A percentile compares a stretch with the other conserved stretches of the same genome.
Conservation (phyloP, 768 basidiomycete genomes). For the Pisolithus orientalis region DNA sequence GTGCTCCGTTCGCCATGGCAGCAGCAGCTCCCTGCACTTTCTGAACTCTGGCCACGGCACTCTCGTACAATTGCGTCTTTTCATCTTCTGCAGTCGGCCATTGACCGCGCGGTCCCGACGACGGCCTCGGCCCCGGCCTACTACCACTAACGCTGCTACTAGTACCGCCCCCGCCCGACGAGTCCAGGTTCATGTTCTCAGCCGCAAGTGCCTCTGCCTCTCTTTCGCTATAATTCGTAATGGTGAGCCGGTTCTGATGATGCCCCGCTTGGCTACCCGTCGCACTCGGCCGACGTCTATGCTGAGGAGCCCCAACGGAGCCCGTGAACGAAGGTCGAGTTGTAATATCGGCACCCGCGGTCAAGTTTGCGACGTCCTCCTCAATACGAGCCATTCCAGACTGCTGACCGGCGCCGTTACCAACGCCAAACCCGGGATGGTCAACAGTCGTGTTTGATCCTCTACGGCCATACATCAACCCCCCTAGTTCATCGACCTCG, state of each 20-base stretch:
- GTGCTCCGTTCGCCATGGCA: constrained; percentile 19
- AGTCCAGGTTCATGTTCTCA: constrained; percentile 20
- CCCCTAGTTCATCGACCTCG: constrained; percentile 19
- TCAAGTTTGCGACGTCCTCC: constrained; percentile 13
- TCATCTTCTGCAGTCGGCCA: constrained; percentile 40
- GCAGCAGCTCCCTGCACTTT: constrained; percentile 30
- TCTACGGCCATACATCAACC: constrained; percentile 8
- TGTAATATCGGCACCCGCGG: not conserved
- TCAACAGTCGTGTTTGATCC: constrained; percentile 16
- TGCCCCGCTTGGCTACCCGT: not conserved
- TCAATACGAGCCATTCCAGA: constrained; percentile 20
- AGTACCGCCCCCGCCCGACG: not conserved
- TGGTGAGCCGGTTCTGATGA: constrained; percentile 32
- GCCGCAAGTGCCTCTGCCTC: constrained; percentile 41
- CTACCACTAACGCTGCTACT: constrained; percentile 9
- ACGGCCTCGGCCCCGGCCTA: constrained; percentile 10
- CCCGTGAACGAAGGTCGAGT: constrained; percentile 5
- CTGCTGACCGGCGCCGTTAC: constrained; percentile 4
- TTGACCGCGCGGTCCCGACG: constrained; percentile 15
- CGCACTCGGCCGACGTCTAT: constrained; percentile 29
- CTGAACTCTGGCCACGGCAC: constrained; percentile 34
- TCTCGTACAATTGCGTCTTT: constrained; percentile 35
- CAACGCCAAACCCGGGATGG: constrained; percentile 22
- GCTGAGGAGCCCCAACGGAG: constrained; percentile 4
- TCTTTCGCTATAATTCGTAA: constrained; percentile 36